phyloP scores from a whole-genome alignment of 1,284 basidiomycete genomes.

The Stereum hirsutum region DNA sequence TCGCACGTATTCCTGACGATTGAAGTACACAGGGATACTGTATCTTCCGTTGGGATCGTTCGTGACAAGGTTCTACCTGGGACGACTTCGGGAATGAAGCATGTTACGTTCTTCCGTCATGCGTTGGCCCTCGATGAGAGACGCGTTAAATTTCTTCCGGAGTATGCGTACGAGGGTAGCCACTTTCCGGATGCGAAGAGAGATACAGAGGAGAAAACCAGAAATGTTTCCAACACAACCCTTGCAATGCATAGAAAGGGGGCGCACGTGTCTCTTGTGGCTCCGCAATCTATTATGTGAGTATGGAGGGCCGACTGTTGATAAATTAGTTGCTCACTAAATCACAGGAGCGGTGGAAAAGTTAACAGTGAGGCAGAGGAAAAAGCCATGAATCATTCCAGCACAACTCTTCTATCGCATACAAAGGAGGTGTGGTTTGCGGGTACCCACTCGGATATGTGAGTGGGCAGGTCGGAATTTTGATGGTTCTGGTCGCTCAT shows the following conservation, averaged over 20 bases:
- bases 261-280: too few relatives aligned
- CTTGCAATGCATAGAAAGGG: too few relatives aligned
- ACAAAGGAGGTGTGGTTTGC: slow-evolving; percentile 17
- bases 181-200: too few relatives aligned
- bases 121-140: slow-evolving; percentile 19
- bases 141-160: slow-evolving; percentile 17
- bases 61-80: slow-evolving; percentile 17
- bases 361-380: too few relatives aligned
- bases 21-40: slow-evolving; percentile 18
- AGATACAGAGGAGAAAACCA: neutral
- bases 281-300: too few relatives aligned
- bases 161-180: slow-evolving; percentile 10
- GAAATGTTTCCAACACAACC: too few relatives aligned
- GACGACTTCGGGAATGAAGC: slow-evolving; percentile 13
- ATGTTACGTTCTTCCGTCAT: slow-evolving; percentile 24
- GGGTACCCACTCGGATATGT: slow-evolving; percentile 18
- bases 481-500: neutral
- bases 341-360: too few relatives aligned
- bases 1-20: neutral
- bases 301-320: too few relatives aligned
- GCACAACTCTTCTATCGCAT: too few relatives aligned
- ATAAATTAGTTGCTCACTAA: too few relatives aligned
- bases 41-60: slow-evolving; percentile 23
- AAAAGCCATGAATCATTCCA: neutral
- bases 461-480: neutral